Base-by-base conservation (phyloP, 2,329 filamentous ascomycete genomes). In the Fusarium brachygibbosum region DNA sequence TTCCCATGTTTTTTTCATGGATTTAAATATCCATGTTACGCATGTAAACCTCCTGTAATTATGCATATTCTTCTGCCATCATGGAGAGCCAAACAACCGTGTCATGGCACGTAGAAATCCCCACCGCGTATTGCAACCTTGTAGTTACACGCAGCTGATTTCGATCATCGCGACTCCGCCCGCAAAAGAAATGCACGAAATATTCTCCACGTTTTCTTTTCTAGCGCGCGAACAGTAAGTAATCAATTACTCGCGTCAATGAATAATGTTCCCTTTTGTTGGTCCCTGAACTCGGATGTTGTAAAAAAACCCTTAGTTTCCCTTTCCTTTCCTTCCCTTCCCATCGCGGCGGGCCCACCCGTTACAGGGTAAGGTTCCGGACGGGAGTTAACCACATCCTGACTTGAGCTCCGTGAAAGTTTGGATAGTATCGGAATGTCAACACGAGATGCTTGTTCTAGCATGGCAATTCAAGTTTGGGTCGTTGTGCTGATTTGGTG, bases 141-240 rank as follows among this genome's bases (percentile, higher is more conserved):
- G 28, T 19, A 56, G 32, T 40, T 51, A 51, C 23, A 45, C 16
- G 23, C 12, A 23, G 50, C 25, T 68, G 60, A 69, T 69, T 69
- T 69, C 34, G 61, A 66, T 69, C 66, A 61, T 53, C 66, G 34
- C 40, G 21, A 66, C 31, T 52, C 56, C 35, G 56, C 56, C 56
- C 62, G 50, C 56, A 6, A 56, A 28, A n/a, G n/a, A 32, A 29
- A 66, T 35, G 42, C 64, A 64, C 37, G 38, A 40, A 61, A 45
- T 46, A 56, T 28, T 64, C 38, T 48, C 42, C 44, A 32, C 31
- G 52, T 35, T 51, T n/a, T 28, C 35, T 44, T 38, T 28, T 34
- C n/a, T 65, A 51, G 58, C 50, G 28, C 51, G 21, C n/a, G 32
- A 29, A 25, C 23, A 41, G 25, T 45, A 31, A 11, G 21, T 11